phyloP scores from a whole-genome alignment of 2,329 filamentous ascomycete species.

The Paramyrothecium roridum region DNA sequence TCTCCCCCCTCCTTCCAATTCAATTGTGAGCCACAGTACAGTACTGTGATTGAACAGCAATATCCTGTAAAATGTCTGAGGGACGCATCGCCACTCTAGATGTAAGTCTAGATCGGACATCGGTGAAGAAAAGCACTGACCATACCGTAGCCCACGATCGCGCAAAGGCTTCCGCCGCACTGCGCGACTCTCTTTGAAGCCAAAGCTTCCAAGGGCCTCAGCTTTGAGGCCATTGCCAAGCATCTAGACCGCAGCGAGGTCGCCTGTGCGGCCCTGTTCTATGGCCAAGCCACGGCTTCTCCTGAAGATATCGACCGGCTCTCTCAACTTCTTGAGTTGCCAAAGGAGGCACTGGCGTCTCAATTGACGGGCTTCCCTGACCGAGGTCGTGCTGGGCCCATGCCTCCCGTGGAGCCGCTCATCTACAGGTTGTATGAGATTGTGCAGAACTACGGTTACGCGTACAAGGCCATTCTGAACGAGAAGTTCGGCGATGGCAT shows the following conservation, averaged over 20 bases:
- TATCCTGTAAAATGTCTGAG: background rate
- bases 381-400: slow-evolving; percentile 60
- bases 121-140: too few species aligned
- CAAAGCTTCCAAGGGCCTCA: slow-evolving; percentile 72
- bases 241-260: slow-evolving; percentile 77
- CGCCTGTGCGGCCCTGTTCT: slow-evolving; percentile 84
- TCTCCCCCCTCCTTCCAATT: too few species aligned
- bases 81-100: slow-evolving; percentile 27
- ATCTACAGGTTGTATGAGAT: slow-evolving; percentile 93
- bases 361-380: slow-evolving; percentile 75
- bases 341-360: slow-evolving; percentile 50
- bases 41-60: too few species aligned
- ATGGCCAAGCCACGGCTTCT: slow-evolving; percentile 76
- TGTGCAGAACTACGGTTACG: slow-evolving; percentile 94
- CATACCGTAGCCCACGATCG: slow-evolving; percentile 55
- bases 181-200: slow-evolving; percentile 67
- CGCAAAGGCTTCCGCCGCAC: slow-evolving; percentile 66
- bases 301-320: slow-evolving; percentile 66
- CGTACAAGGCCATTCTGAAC: slow-evolving; percentile 91
- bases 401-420: slow-evolving; percentile 34
- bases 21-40: too few species aligned
- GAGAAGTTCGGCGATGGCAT: slow-evolving; percentile 95
- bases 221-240: slow-evolving; percentile 74
- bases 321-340: slow-evolving; percentile 60
- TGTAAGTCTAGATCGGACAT: slow-evolving; percentile 22